Base-by-base conservation (phyloP, 257 asterid genomes). In the Nicotiana otophora region DNA sequence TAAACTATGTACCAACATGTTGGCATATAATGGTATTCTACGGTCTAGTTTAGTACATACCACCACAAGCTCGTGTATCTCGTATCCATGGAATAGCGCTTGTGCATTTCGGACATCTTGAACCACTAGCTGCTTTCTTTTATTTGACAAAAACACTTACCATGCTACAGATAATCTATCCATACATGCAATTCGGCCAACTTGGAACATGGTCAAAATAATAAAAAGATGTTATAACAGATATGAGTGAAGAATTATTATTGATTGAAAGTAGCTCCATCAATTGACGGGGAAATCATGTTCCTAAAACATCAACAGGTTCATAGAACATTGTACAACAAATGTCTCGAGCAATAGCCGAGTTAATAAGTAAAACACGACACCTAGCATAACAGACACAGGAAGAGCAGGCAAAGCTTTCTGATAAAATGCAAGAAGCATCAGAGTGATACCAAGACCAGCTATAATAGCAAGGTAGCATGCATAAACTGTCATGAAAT, bases 361-460 rank as follows among this genome's bases (percentile, higher is more conserved):
- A 14, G 99, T 89, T 87, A 96, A 89, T 78, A 94, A 83, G 86
- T 94, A 94, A 86, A 96, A 92, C 33, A 93, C 77, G 86, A 96
- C 99, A 58, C 98, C 99, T 83, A 96, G 88, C 87, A 93, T 10
- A 81, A 94, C 55, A 10, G 99, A 96, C 72, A 96, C 91, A 1
- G 99, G 98, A 51, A 94, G 98, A 28, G 99, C 99, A 7, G 99
- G 99, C 87, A 96, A 91, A 84, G 98, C 98, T 90, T 94, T 94
- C 81, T 92, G 92, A 88, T 91, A 94, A 55, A 91, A 80, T 12
- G 99, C 98, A 16, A 96, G 98, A 70, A 96, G 97, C 86, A 92
- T 76, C 81, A 96, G 88, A 77, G 98, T 93, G 65, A 93, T 54
- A 84, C 98, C 98, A 55, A 96, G 97, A 83, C 99, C 99, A 63